Evolutionary conservation across 805 yeast species (phyloP), one percentile per base, ranked within the genome.

Genomic region (Osmozyma mogii): DNA sequence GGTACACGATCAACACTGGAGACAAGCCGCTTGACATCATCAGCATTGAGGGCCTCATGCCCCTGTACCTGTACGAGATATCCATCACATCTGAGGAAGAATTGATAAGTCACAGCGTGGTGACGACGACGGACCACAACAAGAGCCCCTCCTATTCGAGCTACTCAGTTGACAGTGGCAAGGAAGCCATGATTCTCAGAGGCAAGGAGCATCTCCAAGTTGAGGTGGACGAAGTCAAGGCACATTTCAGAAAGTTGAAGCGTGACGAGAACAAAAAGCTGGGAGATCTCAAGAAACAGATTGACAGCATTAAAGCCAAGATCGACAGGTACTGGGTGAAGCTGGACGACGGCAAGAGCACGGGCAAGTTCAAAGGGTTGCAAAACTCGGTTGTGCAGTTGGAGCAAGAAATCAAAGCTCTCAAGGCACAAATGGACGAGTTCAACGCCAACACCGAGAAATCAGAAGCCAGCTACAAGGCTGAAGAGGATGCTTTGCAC

Each of bases 361-460:
- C 53, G 34, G 61, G 65, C 4, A 62, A 61, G 31, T 40, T 63
- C 20, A 58, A 56, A 35, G 64, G 67, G 5, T 49, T 63, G 25
- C 52, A 61, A 35, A 65, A 61, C 31, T 47, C 61, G 0, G 63
- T 60, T 4, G 41, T 44, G 10, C 68, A 63, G 40, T 43, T 60
- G 27, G 66, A 62, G 34, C 32, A 35, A 16, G 70, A 63, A 22
- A 53, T 61, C 12, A 37, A 38, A 10, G 44, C 38, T 6, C 42
- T 58, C 25, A 42, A 45, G 15, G 28, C 29, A 17, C 37, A 45
- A 23, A 34, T 55, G 7, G 24, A 30, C 2, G 37, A 41, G 4
- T 35, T 44, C 14, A 40, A 36, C 11, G 19, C 21, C 5, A 29
- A 41, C 6, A 44, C 44, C 23, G 27, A 29, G 7, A 30, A 31